Base-by-base conservation (phyloP, 1,284 basidiomycete species). In the Ceratobasidium sp. region DNA sequence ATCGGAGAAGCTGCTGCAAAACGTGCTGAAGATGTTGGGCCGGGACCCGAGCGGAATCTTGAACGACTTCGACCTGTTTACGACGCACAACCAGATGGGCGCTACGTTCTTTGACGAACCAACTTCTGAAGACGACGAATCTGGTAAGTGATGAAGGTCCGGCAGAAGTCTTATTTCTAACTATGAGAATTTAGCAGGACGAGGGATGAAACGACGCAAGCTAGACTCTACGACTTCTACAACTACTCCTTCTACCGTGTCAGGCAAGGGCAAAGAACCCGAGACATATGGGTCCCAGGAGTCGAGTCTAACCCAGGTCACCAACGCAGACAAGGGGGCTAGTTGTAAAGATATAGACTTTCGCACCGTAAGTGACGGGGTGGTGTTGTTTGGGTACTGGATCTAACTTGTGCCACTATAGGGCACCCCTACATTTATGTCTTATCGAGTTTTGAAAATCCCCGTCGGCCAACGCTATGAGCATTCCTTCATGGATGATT, bases 11-110 rank as follows among this genome's bases (percentile, higher is more conserved):
- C 28, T 39, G 40, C 53, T 76, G 39, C 73, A 42, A 26, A 15
- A 66, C 33, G 12, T 58, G 6, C 18, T 76, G 9, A 39, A 28
- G 12, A n/a, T n/a, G 1, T 20, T 76, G 2, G n/a, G 26, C 33
- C 51, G 73, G 51, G 51, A 67, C 53, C 73, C 73, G 12, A 46
- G 28, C 10, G 73, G 63, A 39, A 66, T 76, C 20, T 39, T 76
- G 2, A 56, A 51, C 23, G 73, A 76, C 40, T 76, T 76, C 23
- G 73, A 76, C 73, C 61, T 75, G n/a, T 46, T 42, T 39, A 49
- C 26, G 39, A 51, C 49, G 18, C 23, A 64, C 42, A 58, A 58
- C 56, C 56, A 5, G 10, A 33, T 58, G 56, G 26, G 56, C 12
- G 56, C 56, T 13, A 7, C 28, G 12, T 58, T 58, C 28, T 58